Base-by-base conservation (phyloP, 345 rosid genomes). In the Populus tremula region DNA sequence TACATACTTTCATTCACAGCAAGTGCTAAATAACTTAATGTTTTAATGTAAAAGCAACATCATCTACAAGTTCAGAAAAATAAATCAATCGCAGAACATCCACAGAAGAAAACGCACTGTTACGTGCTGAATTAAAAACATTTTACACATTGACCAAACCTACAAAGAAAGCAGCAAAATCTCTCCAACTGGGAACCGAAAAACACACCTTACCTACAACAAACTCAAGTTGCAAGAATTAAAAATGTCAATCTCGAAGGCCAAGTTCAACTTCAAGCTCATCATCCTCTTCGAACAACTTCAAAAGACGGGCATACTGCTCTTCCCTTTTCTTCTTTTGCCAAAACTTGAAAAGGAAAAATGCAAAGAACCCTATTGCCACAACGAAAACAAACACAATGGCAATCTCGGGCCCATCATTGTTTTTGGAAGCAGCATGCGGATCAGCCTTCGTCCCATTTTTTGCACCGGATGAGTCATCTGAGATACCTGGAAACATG, bases 221-320 rank as follows among this genome's bases (percentile, higher is more conserved):
- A 61, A 80, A 68, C 63, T 63, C 73, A 80, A 56, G 72, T 75
- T 61, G 65, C 49, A 45, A 21, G 36, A 20, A 41, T 12, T 29
- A 50, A 21, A 69, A 70, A 25, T n/a, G 70, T 91, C 85, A 96
- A 83, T 91, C 97, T 45, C 91, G 90, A 71, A 92, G 94, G 76
- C 99, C 97, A 78, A 94, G 94, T 82, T 94, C 99, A 76, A 89
- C 97, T 87, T 96, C 99, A 3, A 96, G 93, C 84, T 96, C 99
- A 77, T 91, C 97, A 78, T 94, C 99, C 86, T 96, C 99, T 87
- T 96, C 99, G 70, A 96, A 96, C 84, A 96, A 85, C 85, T 94
- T 96, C 79, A 94, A 81, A 29, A 96, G 94, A 27, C 95, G 91
- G 45, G 99, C 99, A 79, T 92, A 92, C 81, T 94, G 99, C 87